A percentile compares a stretch with the other conserved stretches of the same genome.
Conservation (phyloP, 2,329 filamentous ascomycete species). For the Hypoxylon sp. region DNA sequence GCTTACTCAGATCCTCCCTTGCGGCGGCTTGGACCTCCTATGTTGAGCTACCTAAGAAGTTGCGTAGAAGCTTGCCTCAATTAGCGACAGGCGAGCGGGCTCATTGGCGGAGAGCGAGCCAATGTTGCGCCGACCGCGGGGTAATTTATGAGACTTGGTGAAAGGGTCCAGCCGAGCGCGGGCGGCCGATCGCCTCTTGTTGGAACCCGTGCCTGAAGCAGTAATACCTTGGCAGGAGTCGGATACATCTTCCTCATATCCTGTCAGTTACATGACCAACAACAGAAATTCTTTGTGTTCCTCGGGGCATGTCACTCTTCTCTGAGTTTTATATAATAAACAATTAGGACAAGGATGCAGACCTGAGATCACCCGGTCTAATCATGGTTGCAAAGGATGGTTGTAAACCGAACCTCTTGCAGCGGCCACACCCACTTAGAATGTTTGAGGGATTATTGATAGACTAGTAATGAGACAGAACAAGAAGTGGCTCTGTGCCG, state of each 20-base stretch:
- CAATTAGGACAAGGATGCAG: slow-evolving; percentile 10
- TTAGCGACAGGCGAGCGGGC: slow-evolving; percentile 21
- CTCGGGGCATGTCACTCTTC: background rate
- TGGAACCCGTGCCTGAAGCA: slow-evolving; percentile 20
- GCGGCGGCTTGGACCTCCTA: slow-evolving; percentile 37
- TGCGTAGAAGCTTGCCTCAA: slow-evolving; percentile 31
- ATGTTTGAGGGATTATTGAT: slow-evolving; percentile 46
- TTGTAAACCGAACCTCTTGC: slow-evolving; percentile 35
- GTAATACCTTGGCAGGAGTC: slow-evolving; percentile 23
- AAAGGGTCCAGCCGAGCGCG: slow-evolving; percentile 22
- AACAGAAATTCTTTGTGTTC: slow-evolving; percentile 2
- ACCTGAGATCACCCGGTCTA: slow-evolving; percentile 23
- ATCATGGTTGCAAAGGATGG: slow-evolving; percentile 38
- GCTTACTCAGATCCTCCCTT: slow-evolving; percentile 55
- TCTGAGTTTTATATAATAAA: background rate
- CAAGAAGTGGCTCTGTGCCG: slow-evolving; percentile 21
- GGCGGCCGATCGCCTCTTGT: slow-evolving; percentile 29
- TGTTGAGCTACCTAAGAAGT: slow-evolving; percentile 10
- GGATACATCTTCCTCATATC: background rate
- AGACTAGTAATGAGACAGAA: slow-evolving; percentile 41
- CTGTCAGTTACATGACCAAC: background rate
- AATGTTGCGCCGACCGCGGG: slow-evolving; percentile 41
- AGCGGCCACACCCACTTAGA: slow-evolving; percentile 37
- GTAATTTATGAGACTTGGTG: slow-evolving; percentile 29
- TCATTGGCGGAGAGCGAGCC: slow-evolving; percentile 30